Base-by-base conservation (phyloP, 2,329 filamentous ascomycete species). In the Anthostomella pinea region DNA sequence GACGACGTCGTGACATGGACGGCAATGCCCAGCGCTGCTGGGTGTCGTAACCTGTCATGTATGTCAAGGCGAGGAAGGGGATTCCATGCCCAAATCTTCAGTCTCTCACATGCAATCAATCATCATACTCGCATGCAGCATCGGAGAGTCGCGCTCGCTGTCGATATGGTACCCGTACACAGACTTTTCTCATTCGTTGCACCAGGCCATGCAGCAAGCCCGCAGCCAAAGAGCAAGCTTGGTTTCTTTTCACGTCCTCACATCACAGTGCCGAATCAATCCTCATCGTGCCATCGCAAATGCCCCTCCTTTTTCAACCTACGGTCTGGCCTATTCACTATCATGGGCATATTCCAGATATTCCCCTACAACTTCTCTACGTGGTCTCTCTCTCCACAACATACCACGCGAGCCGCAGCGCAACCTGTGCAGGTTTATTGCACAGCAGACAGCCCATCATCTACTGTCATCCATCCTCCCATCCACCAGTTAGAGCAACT, bases 31-130 rank as follows among this genome's bases (percentile, higher is more conserved):
- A 30, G 18, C 19, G 20, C 40, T 48, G 38, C 46, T n/a, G n/a
- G n/a, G n/a, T n/a, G n/a, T n/a, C n/a, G n/a, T n/a, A 45, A 49
- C 40, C 39, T 49, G 44, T 49, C 46, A 49, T 39, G 44, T 49
- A 42, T 44, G 38, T 45, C 46, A 45, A 49, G 44, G 45, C 43
- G 46, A 16, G 43, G 30, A 39, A 49, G 43, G 40, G 44, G 40
- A 46, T 43, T 38, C 40, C 44, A 46, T 43, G 44, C 43, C 46
- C 43, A 43, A 49, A 39, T 38, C 38, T 38, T 21, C 46, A 30
- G 46, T 46, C 43, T 46, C 43, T 33, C 37, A 39, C n/a, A 37
- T 37, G 38, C 21, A 23, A 23, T 11, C 21, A 11, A 23, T 18
- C 43, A 39, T 41, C 38, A 49, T 44, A 40, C 40, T 31, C 38